Evolutionary conservation across 495 filamentous ascomycete species (phyloP).

Genomic region (Amniculicola lignicola): DNA sequence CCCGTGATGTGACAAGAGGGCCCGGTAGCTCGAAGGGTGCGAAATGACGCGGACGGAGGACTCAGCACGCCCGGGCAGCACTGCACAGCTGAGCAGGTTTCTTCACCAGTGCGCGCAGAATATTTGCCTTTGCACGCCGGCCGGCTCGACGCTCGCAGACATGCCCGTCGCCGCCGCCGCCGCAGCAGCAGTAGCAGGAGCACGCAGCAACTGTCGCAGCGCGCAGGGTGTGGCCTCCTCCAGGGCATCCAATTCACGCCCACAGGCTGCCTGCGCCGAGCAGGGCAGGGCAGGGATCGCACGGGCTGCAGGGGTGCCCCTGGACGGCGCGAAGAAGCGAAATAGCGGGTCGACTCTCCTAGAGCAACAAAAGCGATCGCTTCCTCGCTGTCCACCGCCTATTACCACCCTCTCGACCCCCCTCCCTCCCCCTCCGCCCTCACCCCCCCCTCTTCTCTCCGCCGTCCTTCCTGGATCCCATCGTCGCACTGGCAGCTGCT

Average conservation of each 20-base stretch:
- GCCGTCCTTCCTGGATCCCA: slow-evolving; percentile 11
- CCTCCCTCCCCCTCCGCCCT: slow-evolving; percentile 6
- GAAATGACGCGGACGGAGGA: background rate
- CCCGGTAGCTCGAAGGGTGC: background rate
- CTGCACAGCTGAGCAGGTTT: too few species aligned
- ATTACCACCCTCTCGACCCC: background rate
- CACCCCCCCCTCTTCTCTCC: slow-evolving; percentile 8
- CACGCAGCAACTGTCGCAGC: background rate
- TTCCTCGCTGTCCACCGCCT: background rate
- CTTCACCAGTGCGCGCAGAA: too few species aligned
- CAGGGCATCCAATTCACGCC: background rate
- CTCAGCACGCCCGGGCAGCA: too few species aligned
- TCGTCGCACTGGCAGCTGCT: slow-evolving; percentile 26
- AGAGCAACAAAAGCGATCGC: slow-evolving; percentile 1
- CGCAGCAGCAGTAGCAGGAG: background rate
- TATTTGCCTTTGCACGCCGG: background rate
- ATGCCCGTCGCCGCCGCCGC: background rate
- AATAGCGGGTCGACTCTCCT: background rate
- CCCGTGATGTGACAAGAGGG: slow-evolving; percentile 13
- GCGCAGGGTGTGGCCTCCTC: background rate
- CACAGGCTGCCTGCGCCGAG: background rate
- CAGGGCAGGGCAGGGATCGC: background rate
- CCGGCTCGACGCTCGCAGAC: background rate
- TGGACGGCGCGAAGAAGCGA: background rate
- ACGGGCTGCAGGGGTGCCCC: background rate